Evolutionary conservation across 2,329 filamentous ascomycete species (phyloP).

Genomic region (Cercospora janseana): DNA sequence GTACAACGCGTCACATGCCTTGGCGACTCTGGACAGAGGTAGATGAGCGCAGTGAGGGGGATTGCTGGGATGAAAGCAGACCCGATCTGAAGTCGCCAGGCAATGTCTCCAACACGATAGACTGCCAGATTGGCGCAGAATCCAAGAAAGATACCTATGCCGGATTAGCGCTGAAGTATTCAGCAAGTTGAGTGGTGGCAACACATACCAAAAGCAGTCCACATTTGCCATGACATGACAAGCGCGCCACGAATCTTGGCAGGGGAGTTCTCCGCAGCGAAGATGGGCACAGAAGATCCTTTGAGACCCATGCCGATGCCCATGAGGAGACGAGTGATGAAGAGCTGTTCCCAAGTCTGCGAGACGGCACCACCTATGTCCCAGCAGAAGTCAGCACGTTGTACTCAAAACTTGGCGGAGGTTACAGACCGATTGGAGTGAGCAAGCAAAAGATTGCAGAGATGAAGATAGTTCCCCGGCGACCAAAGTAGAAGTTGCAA

Average conservation of each 20-base stretch:
- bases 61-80: conserved; percentile 50
- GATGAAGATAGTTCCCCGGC: conserved; percentile 43
- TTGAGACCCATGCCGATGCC: conserved; percentile 49
- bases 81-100: conserved; percentile 50
- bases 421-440: conserved; percentile 67
- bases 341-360: conserved; percentile 52
- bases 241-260: conserved; percentile 56
- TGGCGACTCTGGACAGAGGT: conserved; percentile 41
- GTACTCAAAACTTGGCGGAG: too few species aligned
- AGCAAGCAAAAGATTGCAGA: conserved; percentile 58
- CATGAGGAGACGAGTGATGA: conserved; percentile 40
- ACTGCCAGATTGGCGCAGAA: conserved; percentile 45
- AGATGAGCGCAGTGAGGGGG: conserved; percentile 46
- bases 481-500: conserved; percentile 40
- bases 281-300: conserved; percentile 48
- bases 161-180: too few species aligned
- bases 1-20: neutral
- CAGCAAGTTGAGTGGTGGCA: too few species aligned
- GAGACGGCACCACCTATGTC: conserved; percentile 61
- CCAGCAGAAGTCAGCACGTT: too few species aligned
- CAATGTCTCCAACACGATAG: conserved; percentile 39
- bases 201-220: conserved; percentile 33
- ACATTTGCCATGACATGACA: conserved; percentile 56
- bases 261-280: conserved; percentile 57
- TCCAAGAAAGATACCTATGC: conserved; percentile 46